Evolutionary conservation across 768 basidiomycete genomes (phyloP), one percentile per base, ranked within the genome.

Genomic region (Rhodotorula graminis): DNA sequence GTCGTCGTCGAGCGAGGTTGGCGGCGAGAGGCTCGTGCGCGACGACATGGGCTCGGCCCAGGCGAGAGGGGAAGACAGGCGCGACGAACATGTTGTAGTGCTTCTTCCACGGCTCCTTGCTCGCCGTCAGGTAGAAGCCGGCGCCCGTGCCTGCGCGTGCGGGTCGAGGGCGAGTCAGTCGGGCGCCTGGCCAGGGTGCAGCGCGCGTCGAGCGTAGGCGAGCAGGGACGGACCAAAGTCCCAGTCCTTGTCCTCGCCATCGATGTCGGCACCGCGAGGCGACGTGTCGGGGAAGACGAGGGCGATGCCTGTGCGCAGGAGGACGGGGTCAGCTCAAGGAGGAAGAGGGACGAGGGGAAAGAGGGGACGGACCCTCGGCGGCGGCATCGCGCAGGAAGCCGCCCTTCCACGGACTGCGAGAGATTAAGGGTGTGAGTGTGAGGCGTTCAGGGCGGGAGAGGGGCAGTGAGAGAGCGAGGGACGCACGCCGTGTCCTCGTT

Each of bases 61-160:
- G 12, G 42, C 9, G 42, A 44, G 9, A 44, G 8, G 42, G 42
- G 42, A 44, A 15, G 42, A 44, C 42, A 9, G 9, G 42, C 9
- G 42, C 42, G 33, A 52, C 76, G 3, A 50, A 79, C 79, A 79
- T 79, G 65, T 79, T 79, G 77, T 79, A 79, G 77, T 82, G 72
- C 77, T 82, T 82, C 63, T 73, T 77, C 77, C 78, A 84, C 57
- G 79, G 78, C 19, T 81, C 80, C 18, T 87, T 85, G 4, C 92
- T 96, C 7, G 95, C 95, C 79, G 96, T 88, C 76, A 99, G 80
- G 81, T 99, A 98, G 83, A 98, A 99, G 49, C 96, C 95, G 58
- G 96, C 96, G 46, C 57, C 58, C 19, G 66, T 71, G 6, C 68
- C 73, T 67, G 47, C 53, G 19, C 0, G 42, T 6, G 23, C 49